A percentile compares a stretch with the other conserved stretches of the same genome.
These are phyloP conservation scores for Zasmidium citrigriseum DNA, from an alignment of 2,329 filamentous ascomycete species.

Conservation along the genomic window DNA sequence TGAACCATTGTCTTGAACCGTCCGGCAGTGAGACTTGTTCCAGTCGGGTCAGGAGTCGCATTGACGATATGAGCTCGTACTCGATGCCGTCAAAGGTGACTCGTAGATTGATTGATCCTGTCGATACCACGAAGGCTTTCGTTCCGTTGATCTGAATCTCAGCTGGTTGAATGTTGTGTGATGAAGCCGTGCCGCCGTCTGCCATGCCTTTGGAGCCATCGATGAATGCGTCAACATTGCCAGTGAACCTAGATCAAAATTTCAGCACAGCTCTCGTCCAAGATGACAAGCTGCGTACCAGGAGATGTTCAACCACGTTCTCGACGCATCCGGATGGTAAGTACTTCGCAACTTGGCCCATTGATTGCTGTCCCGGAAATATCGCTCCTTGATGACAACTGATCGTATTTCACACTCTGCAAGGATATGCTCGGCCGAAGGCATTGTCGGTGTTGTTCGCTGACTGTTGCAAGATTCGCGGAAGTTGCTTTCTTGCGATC, in stretches of 20 bases:
- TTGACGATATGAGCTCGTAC: neutral
- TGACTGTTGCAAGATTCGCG: too few species aligned
- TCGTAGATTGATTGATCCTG: neutral
- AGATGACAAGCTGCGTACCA: neutral
- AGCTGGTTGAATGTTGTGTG: neutral
- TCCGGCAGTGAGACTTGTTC: neutral
- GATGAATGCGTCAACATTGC: neutral
- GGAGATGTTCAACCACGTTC: neutral
- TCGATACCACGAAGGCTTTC: neutral
- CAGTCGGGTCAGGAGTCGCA: neutral
- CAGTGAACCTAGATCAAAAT: neutral
- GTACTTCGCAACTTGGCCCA: neutral
- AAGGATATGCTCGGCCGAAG: neutral
- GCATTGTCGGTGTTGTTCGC: neutral
- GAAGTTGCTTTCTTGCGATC: too few species aligned
- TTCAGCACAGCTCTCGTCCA: too few species aligned
- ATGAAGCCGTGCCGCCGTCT: neutral
- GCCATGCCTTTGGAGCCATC: neutral
- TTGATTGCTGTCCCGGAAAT: neutral
- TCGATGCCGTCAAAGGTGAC: neutral
- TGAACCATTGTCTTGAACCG: neutral
- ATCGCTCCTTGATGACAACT: neutral
- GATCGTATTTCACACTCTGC: neutral
- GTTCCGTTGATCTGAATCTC: neutral
- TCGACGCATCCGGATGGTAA: neutral